Evolutionary conservation across 495 filamentous ascomycete genomes (phyloP).

Genomic region (Aspergillus sparsus): DNA sequence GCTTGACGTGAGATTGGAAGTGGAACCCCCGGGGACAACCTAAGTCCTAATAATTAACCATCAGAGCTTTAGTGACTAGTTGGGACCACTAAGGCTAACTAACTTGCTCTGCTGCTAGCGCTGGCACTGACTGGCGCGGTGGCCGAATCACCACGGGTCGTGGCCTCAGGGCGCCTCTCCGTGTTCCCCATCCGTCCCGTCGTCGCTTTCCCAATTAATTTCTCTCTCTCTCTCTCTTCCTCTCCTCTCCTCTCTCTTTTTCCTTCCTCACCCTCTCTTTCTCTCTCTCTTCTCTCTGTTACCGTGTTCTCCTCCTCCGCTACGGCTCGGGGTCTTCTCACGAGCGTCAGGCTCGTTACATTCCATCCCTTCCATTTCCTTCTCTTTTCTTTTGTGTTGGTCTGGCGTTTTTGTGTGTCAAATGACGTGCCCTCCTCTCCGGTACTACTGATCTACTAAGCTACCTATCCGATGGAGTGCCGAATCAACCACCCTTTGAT

Average conservation of each 20-base stretch:
- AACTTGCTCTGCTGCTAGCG: constrained; percentile 1
- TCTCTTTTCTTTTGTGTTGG: constrained; percentile 34
- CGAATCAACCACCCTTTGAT: constrained; percentile 19
- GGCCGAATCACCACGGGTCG: background rate
- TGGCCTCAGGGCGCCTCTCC: constrained; percentile 16
- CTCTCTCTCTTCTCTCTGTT: constrained; percentile 15
- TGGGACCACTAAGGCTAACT: constrained; percentile 7
- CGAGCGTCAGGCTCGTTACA: constrained; percentile 27
- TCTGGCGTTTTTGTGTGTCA: constrained; percentile 32
- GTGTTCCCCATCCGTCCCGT: constrained; percentile 10
- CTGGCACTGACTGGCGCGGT: constrained; percentile 1
- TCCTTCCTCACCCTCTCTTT: constrained; percentile 18
- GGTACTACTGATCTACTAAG: constrained; percentile 17
- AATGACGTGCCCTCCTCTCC: constrained; percentile 20
- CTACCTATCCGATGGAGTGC: constrained; percentile 24
- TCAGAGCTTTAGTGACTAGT: constrained; percentile 6
- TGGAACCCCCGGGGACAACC: constrained; percentile 9
- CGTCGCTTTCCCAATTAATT: background rate
- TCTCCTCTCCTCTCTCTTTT: constrained; percentile 3
- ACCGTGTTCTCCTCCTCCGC: constrained; percentile 21
- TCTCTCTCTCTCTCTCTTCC: constrained; percentile 13
- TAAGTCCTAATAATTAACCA: background rate
- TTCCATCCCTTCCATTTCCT: constrained; percentile 28
- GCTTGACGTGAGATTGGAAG: constrained; percentile 4
- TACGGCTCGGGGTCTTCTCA: constrained; percentile 23